Evolutionary conservation across 164 flowering plant genomes (phyloP).

Genomic region (Liquidambar formosana): DNA sequence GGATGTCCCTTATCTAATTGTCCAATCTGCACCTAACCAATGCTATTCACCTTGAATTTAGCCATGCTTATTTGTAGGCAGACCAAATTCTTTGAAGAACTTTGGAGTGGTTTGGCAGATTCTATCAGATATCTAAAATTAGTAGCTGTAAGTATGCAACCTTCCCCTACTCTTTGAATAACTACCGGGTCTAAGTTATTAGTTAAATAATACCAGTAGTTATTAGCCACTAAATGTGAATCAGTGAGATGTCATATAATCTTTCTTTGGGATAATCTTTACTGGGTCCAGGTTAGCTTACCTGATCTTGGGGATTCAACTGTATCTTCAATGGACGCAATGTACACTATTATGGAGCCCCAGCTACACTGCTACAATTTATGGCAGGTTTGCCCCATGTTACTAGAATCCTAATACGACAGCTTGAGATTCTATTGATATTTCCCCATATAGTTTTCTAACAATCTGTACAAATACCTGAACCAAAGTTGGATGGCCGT

Average conservation of each 20-base stretch:
- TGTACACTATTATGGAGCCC: slow-evolving; percentile 63
- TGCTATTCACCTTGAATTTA: background rate
- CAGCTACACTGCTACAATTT: slow-evolving; percentile 61
- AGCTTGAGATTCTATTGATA: background rate
- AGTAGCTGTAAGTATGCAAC: slow-evolving; percentile 62
- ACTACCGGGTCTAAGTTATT: background rate
- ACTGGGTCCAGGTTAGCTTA: slow-evolving; percentile 69
- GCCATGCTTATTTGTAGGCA: slow-evolving; percentile 40
- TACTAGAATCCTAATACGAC: background rate
- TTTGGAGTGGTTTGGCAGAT: slow-evolving; percentile 63
- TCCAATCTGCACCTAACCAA: background rate
- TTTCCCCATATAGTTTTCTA: background rate
- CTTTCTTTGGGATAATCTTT: background rate
- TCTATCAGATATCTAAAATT: slow-evolving; percentile 49
- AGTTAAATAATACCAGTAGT: background rate
- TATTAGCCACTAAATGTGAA: background rate
- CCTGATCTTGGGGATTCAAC: slow-evolving; percentile 61
- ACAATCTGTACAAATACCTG: slow-evolving; percentile 4
- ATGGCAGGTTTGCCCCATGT: slow-evolving; percentile 66
- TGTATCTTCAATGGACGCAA: slow-evolving; percentile 44
- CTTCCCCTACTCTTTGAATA: background rate
- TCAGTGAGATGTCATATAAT: background rate
- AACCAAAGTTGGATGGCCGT: slow-evolving; percentile 81
- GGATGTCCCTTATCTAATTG: too few species aligned
- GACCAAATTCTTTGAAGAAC: slow-evolving; percentile 36